Conservation (phyloP, 805 yeast genomes). For the Starmerella sp. region DNA sequence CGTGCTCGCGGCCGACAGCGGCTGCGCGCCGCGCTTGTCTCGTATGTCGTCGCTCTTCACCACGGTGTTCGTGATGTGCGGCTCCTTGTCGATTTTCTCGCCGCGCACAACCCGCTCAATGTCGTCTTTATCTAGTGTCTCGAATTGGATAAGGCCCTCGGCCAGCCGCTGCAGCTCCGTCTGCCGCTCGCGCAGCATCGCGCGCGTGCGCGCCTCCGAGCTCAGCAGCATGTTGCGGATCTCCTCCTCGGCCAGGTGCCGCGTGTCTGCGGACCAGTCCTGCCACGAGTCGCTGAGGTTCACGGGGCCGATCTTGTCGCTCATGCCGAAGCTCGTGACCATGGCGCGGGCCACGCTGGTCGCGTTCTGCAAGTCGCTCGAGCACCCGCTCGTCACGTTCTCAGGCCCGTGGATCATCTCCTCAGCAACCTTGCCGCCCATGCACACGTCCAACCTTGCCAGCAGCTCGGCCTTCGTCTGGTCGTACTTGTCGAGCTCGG, state of each 20-base stretch:
- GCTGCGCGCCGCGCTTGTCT: constrained; percentile 19
- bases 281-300: constrained; percentile 84
- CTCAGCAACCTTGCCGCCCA: constrained; percentile 99
- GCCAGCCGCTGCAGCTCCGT: constrained; percentile 78
- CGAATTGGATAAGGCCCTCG: constrained; percentile 87
- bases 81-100: constrained; percentile 56
- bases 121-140: constrained; percentile 83
- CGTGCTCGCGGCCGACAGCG: not conserved
- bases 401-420: constrained; percentile 83
- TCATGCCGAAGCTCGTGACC: constrained; percentile 97
- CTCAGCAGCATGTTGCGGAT: constrained; percentile 62
- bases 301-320: constrained; percentile 86
- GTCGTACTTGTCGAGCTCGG: constrained; percentile 96
- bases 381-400: constrained; percentile 90
- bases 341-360: constrained; percentile 89
- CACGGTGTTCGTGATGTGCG: constrained; percentile 63
- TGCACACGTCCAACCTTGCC: constrained; percentile 89
- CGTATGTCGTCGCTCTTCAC: constrained; percentile 37
- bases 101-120: constrained; percentile 80
- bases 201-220: constrained; percentile 71
- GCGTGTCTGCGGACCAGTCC: constrained; percentile 80
- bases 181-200: constrained; percentile 47
- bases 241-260: constrained; percentile 88
- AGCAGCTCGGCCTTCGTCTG: constrained; percentile 79
- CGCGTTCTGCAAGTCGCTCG: constrained; percentile 80